These are phyloP conservation scores for Luffa aegyptiaca DNA, from an alignment of 306 rosid species.

Conservation along the genomic window DNA sequence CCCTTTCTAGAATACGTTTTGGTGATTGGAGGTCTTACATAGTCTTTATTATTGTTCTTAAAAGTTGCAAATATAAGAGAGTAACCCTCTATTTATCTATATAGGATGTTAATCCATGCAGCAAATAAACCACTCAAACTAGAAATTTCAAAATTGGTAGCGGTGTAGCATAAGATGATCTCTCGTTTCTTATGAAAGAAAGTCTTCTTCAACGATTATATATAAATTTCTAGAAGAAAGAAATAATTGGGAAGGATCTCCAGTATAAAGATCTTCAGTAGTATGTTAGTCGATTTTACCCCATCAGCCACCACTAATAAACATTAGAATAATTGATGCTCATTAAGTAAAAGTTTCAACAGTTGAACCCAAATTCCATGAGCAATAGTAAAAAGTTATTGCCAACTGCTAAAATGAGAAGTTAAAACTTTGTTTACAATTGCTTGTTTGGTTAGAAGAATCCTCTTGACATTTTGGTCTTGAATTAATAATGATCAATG, in stretches of 20 bases:
- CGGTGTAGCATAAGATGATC: background rate
- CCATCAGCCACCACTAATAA: background rate
- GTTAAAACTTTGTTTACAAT: background rate
- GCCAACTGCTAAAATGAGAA: background rate
- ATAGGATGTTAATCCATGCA: background rate
- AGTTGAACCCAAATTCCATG: background rate
- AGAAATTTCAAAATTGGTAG: background rate
- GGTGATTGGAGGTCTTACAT: too few species aligned
- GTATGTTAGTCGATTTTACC: background rate
- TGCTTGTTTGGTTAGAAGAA: background rate
- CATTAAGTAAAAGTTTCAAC: background rate
- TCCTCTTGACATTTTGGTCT: background rate
- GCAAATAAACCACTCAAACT: background rate
- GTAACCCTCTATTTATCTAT: background rate
- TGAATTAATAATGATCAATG: background rate
- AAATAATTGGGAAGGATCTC: background rate
- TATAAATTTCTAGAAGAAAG: background rate
- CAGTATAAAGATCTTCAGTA: background rate
- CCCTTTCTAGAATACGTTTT: too few species aligned
- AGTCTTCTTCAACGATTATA: background rate
- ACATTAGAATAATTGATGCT: background rate
- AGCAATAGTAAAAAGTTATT: background rate
- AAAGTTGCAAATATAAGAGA: background rate
- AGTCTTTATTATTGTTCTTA: background rate
- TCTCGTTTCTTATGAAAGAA: background rate